Evolutionary conservation across 78 protist genomes (phyloP).

Genomic region (Emiliania huxleyi): DNA sequence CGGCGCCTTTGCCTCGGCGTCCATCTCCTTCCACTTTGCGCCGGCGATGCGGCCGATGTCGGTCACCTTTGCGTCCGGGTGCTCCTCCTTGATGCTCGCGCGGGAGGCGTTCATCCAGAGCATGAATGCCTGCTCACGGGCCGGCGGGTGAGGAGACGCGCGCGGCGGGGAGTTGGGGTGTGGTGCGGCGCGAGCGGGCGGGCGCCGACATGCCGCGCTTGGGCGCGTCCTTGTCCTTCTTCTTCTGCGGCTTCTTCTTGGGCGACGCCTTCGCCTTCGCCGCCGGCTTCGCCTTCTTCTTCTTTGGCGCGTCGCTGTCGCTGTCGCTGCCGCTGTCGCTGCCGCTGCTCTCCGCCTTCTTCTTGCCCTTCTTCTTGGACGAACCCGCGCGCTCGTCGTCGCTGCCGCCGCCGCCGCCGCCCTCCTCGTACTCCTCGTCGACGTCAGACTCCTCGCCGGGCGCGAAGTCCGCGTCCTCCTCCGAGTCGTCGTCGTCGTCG

Average conservation of each 20-base stretch:
- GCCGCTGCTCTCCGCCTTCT: too few species aligned
- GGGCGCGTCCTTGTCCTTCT: neutral
- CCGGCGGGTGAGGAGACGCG: too few species aligned
- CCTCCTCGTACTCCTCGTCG: constrained; percentile 31
- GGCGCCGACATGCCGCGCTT: neutral
- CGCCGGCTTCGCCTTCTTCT: neutral
- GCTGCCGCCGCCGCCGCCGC: neutral
- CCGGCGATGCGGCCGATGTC: neutral
- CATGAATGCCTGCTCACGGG: neutral
- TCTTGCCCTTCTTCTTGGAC: neutral
- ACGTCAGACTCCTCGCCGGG: constrained; percentile 6
- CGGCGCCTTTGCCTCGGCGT: neutral
- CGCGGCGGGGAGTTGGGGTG: too few species aligned
- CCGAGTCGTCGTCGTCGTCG: neutral
- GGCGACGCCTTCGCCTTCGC: too few species aligned
- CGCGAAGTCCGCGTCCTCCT: constrained; percentile 14
- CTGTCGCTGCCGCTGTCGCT: neutral
- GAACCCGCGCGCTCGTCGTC: neutral
- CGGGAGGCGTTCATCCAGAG: neutral
- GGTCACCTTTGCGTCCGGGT: neutral
- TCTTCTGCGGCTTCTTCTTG: neutral
- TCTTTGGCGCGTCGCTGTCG: neutral
- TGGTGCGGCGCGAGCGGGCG: too few species aligned
- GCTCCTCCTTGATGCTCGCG: neutral
- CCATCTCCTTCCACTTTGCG: neutral